Evolutionary conservation across 495 filamentous ascomycete species (phyloP).

Genomic region (Aspergillus ellipticus): DNA sequence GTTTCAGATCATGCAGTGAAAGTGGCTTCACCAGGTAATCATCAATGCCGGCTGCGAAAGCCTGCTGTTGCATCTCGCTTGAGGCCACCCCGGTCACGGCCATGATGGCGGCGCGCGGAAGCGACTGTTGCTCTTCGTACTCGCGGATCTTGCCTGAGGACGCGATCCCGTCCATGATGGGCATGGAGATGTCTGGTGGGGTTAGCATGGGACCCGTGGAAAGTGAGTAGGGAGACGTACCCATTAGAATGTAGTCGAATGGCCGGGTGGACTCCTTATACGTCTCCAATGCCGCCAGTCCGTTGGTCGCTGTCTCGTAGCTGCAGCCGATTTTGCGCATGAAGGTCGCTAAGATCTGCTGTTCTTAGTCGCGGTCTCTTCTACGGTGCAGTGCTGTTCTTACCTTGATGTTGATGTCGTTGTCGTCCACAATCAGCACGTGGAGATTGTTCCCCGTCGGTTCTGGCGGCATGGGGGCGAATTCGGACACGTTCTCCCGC

Average conservation of each 20-base stretch:
- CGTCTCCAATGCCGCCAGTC: slow-evolving; percentile 54
- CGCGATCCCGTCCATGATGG: slow-evolving; percentile 60
- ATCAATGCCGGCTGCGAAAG: slow-evolving; percentile 41
- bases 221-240: slow-evolving; percentile 16
- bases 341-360: slow-evolving; percentile 46
- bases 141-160: slow-evolving; percentile 53
- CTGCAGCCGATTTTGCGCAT: slow-evolving; percentile 50
- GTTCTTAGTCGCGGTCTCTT: not conserved
- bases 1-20: slow-evolving; percentile 38
- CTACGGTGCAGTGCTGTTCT: too few species aligned
- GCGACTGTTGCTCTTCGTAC: slow-evolving; percentile 36
- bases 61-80: slow-evolving; percentile 37
- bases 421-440: slow-evolving; percentile 48
- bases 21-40: slow-evolving; percentile 50
- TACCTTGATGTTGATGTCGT: slow-evolving; percentile 48
- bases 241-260: slow-evolving; percentile 59
- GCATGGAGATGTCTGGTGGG: slow-evolving; percentile 59
- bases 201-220: not conserved
- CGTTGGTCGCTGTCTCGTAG: slow-evolving; percentile 54
- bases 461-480: slow-evolving; percentile 1
- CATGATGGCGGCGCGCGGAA: slow-evolving; percentile 36
- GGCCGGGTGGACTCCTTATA: slow-evolving; percentile 31
- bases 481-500: slow-evolving; percentile 10
- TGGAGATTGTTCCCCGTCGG: slow-evolving; percentile 12
- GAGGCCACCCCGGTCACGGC: slow-evolving; percentile 48